These are phyloP conservation scores for Myxozyma geophila DNA, from an alignment of 805 yeast genomes.

Conservation along the genomic window DNA sequence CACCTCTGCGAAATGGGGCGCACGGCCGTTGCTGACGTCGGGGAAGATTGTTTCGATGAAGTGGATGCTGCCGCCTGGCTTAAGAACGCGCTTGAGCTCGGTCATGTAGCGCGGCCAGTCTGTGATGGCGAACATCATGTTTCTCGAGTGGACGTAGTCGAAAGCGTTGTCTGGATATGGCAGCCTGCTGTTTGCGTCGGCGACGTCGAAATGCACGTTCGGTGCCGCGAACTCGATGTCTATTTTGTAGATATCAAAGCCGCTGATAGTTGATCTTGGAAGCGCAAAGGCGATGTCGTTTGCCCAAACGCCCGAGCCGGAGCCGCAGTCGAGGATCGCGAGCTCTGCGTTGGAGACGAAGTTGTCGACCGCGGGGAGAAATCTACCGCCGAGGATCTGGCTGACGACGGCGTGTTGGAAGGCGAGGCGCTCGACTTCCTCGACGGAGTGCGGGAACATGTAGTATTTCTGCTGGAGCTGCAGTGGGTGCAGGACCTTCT, in stretches of 20 bases:
- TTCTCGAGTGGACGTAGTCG: conserved; percentile 26
- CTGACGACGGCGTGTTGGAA: conserved; percentile 19
- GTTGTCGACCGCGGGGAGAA: conserved; percentile 25
- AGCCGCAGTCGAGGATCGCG: conserved; percentile 23
- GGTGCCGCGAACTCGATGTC: conserved; percentile 12
- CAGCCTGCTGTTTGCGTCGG: conserved; percentile 22
- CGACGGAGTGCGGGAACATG: conserved; percentile 14
- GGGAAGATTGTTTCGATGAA: conserved; percentile 20
- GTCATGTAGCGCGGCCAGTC: conserved; percentile 21
- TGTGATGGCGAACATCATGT: conserved; percentile 11
- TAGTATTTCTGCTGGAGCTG: conserved; percentile 6
- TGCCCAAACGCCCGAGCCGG: conserved; percentile 29
- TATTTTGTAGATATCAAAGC: conserved; percentile 16
- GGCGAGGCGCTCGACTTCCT: conserved; percentile 21
- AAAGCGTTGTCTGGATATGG: conserved; percentile 12
- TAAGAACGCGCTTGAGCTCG: conserved; percentile 26
- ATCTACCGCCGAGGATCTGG: conserved; percentile 27
- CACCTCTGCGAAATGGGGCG: not conserved
- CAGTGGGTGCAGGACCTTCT: not conserved
- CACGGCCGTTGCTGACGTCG: not conserved
- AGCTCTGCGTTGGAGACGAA: conserved; percentile 10
- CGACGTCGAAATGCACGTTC: conserved; percentile 18
- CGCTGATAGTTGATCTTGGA: conserved; percentile 18
- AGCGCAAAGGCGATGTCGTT: conserved; percentile 26
- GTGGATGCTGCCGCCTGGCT: conserved; percentile 23